Evolutionary conservation across 345 rosid species (phyloP).

Genomic region (Kandelia obovata): DNA sequence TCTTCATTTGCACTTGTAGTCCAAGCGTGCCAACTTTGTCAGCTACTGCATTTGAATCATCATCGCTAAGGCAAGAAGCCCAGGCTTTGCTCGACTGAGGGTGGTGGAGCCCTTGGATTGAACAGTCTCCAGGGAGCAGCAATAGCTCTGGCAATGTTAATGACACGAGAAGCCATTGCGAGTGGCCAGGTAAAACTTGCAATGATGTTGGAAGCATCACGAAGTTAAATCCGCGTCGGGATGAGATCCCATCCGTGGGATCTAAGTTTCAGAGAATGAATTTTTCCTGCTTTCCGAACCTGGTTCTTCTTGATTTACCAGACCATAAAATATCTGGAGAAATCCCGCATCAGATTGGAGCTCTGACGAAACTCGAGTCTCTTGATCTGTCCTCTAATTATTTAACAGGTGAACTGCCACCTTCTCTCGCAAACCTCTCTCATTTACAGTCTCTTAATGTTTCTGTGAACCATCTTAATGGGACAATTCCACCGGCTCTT

Average conservation of each 20-base stretch:
- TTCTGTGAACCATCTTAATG: accelerated
- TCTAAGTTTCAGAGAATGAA: too few relatives aligned
- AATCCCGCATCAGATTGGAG: conserved; percentile 13
- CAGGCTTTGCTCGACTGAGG: neutral
- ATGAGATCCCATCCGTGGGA: too few relatives aligned
- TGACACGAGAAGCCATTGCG: conserved; percentile 2
- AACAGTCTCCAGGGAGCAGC: too few relatives aligned
- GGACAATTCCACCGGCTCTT: too few relatives aligned
- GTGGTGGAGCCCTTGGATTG: neutral
- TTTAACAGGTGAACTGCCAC: neutral
- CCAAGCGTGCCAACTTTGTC: neutral
- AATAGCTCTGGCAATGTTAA: neutral
- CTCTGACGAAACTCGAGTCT: neutral
- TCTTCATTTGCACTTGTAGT: too few relatives aligned
- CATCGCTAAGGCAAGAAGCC: neutral
- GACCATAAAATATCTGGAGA: neutral
- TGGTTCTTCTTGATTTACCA: neutral
- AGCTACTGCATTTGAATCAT: neutral
- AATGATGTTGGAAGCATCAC: conserved; percentile 4
- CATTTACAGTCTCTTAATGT: neutral
- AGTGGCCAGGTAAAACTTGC: conserved; percentile 14
- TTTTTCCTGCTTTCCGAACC: too few relatives aligned
- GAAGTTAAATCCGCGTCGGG: neutral
- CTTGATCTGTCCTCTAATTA: neutral
- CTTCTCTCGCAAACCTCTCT: neutral